Base-by-base conservation (phyloP, 768 basidiomycete genomes). In the Calvatia gigantea region DNA sequence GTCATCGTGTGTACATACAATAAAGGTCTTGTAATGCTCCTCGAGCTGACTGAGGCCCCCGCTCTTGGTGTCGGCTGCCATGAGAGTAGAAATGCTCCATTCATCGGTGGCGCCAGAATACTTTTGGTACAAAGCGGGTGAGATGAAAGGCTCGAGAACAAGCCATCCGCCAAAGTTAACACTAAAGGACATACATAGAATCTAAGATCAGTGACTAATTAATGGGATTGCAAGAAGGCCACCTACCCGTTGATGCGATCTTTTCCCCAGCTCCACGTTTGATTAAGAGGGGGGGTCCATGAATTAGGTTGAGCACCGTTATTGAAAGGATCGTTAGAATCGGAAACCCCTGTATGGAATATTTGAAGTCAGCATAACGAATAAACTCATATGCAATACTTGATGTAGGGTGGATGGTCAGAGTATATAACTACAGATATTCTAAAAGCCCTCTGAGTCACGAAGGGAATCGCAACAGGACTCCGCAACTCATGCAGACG, bases 11-110 rank as follows among this genome's bases (percentile, higher is more conserved):
- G 28, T 6, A 75, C 87, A 62, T 66, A 91, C 87, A 60, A 94
- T 84, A 67, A 94, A 95, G 2, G 89, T 91, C 45, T 80, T 76
- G 67, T 95, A 94, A 67, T 95, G 93, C 37, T 86, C 73, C 65
- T 87, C 86, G 58, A 96, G 74, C 68, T 81, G 81, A 58, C 72
- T 67, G 43, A 86, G 71, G 2, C 85, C 84, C 6, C 72, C 72
- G 47, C 60, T 67, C 9, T 69, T 67, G 8, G 70, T 67, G 47
- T 87, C 87, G 7, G 74, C 77, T 12, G 76, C 71, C 82, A 94
- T 84, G 39, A 83, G 74, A 45, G 73, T 70, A 55, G 81, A 84
- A 57, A 92, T 76, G 15, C 82, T 84, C 86, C 86, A 91, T 70
- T 92, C 90, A 64, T 92, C 89, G 11, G 78, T 71, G 4, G 83